Evolutionary conservation across 1,139 yeast species (phyloP), one percentile per base, ranked within the genome.

Genomic region (Candida pseudoviswanathii): DNA sequence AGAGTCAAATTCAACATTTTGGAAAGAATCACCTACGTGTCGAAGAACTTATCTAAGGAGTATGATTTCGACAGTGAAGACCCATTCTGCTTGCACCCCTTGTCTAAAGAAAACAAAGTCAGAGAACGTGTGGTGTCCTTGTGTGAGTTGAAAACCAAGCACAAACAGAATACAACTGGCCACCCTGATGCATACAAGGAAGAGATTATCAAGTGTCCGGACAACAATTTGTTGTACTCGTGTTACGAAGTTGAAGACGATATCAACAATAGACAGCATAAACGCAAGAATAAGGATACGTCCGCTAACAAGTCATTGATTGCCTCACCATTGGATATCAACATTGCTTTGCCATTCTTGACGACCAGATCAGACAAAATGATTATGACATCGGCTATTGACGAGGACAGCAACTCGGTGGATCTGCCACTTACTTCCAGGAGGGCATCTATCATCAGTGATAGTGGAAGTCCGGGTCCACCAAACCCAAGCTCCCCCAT

Each of bases 21-120:
- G 53, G 97, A 91, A 64, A 78, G 85, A 51, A 81, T 87, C 11
- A 81, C 90, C 0, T 89, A 85, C 60, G 80, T 77, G 3, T 85
- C 88, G 2, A 81, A 78, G 51, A 77, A 78, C 56, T 63, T 80
- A 54, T 69, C 76, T 34, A 73, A 67, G 54, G 89, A 84, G 59
- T 81, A 75, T 54, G 88, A 84, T 51, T 84, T 79, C 48, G 84
- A 80, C 46, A 70, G 72, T 11, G 78, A 75, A 2, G 81, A 73
- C 65, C 80, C 74, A 43, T 69, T 60, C 47, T 60, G 60, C 43
- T 44, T 65, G 29, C 62, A 60, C 43, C 64, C 67, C 9, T 34
- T 52, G 3, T 36, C 53, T 2, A 49, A 58, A 6, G 68, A 65
- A 8, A 60, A 56, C 29, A 74, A 70, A 50, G 56, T 61, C 3